Base-by-base conservation (phyloP, 2,329 filamentous ascomycete genomes). In the Colletotrichum eremochloae region DNA sequence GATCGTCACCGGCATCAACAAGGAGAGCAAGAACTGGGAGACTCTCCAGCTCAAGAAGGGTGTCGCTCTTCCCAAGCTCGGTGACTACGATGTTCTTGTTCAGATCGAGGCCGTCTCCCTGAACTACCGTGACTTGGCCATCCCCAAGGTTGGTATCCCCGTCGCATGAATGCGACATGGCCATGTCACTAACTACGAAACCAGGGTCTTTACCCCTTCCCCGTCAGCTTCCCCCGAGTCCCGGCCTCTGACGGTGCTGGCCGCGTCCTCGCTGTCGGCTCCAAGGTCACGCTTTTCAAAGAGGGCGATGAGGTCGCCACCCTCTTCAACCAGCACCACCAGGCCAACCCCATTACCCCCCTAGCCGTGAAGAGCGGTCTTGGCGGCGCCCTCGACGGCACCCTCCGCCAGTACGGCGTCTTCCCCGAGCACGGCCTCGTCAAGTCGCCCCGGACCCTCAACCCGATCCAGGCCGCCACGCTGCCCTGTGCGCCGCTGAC, bases 21-120 rank as follows among this genome's bases (percentile, higher is more conserved):
- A 82, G 44, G 85, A 85, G 75, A 82, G 75, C 2, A 79, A 85
- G 52, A 86, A 85, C 75, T 92, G 94, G 76, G 89, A 93, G 58
- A 84, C 84, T 53, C 84, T 94, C 50, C 81, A 85, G 76, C 87
- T 88, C 76, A 82, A 86, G 71, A 85, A 90, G 75, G 82, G 87
- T 60, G 85, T 82, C 0, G 77, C 86, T 1, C 77, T 94, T 3
- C 90, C 91, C 18, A 81, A 89, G 75, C 78, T 92, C 1, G 92
- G 92, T 58, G 92, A 94, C 67, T 88, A 88, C 73, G 90, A 95
- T 36, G 92, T 94, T 7, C 86, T 95, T 44, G 90, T 95, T 76
- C 92, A 92, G 80, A 85, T 89, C 36, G 81, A 84, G 63, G 86
- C 84, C 18, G 87, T 84, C 7, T 86, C 86, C 38, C 83, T 89